Evolutionary conservation across 306 rosid species (phyloP), one percentile per base, ranked within the genome.

Genomic region (Mimosa pudica): DNA sequence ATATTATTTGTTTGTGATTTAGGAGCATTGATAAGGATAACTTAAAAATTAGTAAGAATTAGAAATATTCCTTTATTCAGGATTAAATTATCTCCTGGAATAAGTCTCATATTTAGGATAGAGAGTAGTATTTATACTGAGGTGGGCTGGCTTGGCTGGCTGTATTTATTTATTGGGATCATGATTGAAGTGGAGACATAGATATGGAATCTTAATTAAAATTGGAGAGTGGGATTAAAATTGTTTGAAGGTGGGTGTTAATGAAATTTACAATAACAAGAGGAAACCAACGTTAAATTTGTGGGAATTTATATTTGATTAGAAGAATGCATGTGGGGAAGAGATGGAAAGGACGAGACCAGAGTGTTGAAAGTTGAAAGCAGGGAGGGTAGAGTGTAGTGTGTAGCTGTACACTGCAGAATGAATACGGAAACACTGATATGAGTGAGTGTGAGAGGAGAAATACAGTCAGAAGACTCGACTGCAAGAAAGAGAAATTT

Each of bases 341-440:
- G 89, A 71, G 87, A 82, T 88, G 97, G 89, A 89, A 89, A 84
- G 42, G 98, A 93, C 94, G 14, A 16, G 86, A 78, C 89, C 74
- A 44, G 73, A 47, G 84, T 75, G 85, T 74, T 85, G 82, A 84
- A 81, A 89, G 89, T 24, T 24, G 30, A 24, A 24, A 24, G 30
- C 30, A 24, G 30, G 30, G 0, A 24, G 30, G 30, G 30, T 24
- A 77, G 10, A 7, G 66, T 7, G 16, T 30, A 10, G 67, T 9
- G 41, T 10, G 17, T 60, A 6, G 68, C 86, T 77, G 80, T 58
- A 62, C 42, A 33, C 78, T 75, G 85, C 90, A 87, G 86, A 81
- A 79, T 85, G 86, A 81, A 79, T 85, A 86, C 89, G 82, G 83
- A 81, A 55, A 54, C 60, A 17, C 24, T 52, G 10, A 55, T 55